Evolutionary conservation across 2,329 filamentous ascomycete genomes (phyloP).

Genomic region (Talaromyces piceae): DNA sequence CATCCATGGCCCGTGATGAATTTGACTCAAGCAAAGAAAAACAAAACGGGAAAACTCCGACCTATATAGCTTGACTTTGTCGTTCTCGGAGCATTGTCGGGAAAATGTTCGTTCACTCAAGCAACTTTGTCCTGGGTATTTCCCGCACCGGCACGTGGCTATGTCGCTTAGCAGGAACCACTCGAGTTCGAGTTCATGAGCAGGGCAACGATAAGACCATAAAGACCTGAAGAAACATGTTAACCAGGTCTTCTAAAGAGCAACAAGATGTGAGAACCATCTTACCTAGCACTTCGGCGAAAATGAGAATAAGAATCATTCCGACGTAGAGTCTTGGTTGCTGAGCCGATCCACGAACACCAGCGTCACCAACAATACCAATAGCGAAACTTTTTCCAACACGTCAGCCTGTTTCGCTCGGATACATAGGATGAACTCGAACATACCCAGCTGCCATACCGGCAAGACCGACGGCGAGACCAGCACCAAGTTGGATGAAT

Average conservation of each 20-base stretch:
- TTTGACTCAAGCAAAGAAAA: neutral
- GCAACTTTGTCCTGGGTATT: neutral
- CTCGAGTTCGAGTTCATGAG: constrained; percentile 96
- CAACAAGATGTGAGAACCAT: neutral
- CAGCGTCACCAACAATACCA: constrained; percentile 64
- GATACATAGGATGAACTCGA: neutral
- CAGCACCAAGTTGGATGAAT: constrained; percentile 79
- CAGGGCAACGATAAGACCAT: constrained; percentile 96
- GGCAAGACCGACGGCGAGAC: constrained; percentile 72
- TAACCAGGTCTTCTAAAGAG: neutral
- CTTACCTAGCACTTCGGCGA: constrained; percentile 94
- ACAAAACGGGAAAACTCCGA: neutral
- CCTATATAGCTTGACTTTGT: neutral
- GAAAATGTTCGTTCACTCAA: neutral
- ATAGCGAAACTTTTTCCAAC: constrained; percentile 61
- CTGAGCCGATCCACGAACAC: constrained; percentile 46
- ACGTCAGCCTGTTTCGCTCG: constrained; percentile 9
- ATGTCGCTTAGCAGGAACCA: constrained; percentile 53
- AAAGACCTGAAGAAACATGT: constrained; percentile 63
- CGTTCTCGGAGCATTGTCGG: neutral
- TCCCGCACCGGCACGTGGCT: neutral
- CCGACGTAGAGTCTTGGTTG: constrained; percentile 70
- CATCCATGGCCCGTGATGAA: neutral
- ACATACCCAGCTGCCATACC: constrained; percentile 65
- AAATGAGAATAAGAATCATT: constrained; percentile 99